Base-by-base conservation (phyloP, 108 stramenopile species). In the Cylindrotheca closterium region DNA sequence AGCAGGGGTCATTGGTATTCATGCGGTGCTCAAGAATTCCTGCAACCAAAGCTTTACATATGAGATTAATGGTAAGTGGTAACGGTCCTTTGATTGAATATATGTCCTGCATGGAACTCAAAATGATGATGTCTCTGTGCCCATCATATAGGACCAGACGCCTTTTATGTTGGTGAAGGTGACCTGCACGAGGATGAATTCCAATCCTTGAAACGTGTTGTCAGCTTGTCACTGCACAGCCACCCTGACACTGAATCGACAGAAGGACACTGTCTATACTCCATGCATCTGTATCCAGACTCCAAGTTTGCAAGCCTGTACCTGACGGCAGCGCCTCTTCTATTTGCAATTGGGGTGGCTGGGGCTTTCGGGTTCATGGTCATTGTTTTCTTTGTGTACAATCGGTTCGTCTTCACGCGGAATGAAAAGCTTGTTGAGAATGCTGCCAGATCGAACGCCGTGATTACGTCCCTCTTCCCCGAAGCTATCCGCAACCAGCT, bases 11-110 rank as follows among this genome's bases (percentile, higher is more conserved):
- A 70, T 74, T 61, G 80, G 79, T 4, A 65, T 84, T 53, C 31
- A 75, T 34, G 80, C 75, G 42, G 83, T 84, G 18, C 24, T 84
- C 0, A 27, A 54, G 21, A 68, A 67, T 22, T 71, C 75, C 0
- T 79, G 65, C 29, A 63, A 53, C 4, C 70, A 79, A 27, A 34
- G 29, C 23, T 71, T 61, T 49, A 78, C 65, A 15, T 83, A 74
- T 50, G 54, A 53, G 5, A 53, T 84, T 25, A 57, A 54, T 28
- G 79, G 83, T 0, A n/a, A n/a, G n/a, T n/a, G n/a, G n/a, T n/a
- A n/a, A n/a, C n/a, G n/a, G n/a, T n/a, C n/a, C n/a, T n/a, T n/a
- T n/a, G n/a, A n/a, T n/a, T n/a, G n/a, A n/a, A n/a, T n/a, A n/a
- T n/a, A n/a, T n/a, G n/a, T n/a, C n/a, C n/a, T n/a, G n/a, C n/a